These are phyloP conservation scores for Marsdenia floribunda DNA, from an alignment of 257 asterid genomes.

Conservation along the genomic window DNA sequence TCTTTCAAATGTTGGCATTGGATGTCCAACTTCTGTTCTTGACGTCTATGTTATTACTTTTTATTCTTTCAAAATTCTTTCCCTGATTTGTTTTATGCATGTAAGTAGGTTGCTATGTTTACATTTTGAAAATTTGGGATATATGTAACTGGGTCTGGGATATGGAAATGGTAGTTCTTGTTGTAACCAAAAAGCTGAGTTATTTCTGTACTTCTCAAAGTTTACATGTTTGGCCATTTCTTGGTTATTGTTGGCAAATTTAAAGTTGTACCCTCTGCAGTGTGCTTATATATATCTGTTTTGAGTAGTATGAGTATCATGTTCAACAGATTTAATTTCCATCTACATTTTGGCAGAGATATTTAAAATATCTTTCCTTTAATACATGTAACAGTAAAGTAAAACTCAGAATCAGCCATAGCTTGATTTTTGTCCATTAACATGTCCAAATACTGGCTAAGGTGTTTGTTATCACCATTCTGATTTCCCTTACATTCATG, in stretches of 20 bases:
- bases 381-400: neutral
- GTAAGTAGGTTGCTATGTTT: neutral
- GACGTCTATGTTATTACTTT: neutral
- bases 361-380: neutral
- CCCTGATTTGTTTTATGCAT: neutral
- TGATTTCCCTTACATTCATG: slow-evolving; percentile 13
- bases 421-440: neutral
- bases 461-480: neutral
- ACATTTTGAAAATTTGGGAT: neutral
- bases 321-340: neutral
- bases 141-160: neutral
- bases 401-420: neutral
- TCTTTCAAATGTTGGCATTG: neutral
- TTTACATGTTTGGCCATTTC: neutral
- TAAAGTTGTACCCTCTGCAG: neutral
- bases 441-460: neutral
- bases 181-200: neutral
- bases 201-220: neutral
- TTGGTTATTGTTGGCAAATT: neutral
- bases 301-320: neutral
- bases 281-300: slow-evolving; percentile 1
- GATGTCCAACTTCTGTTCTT: neutral
- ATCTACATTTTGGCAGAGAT: neutral
- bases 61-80: neutral
- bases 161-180: neutral